Evolutionary conservation across 2,329 filamentous ascomycete genomes (phyloP), one percentile per base, ranked within the genome.

Genomic region (Juglanconis oblonga): DNA sequence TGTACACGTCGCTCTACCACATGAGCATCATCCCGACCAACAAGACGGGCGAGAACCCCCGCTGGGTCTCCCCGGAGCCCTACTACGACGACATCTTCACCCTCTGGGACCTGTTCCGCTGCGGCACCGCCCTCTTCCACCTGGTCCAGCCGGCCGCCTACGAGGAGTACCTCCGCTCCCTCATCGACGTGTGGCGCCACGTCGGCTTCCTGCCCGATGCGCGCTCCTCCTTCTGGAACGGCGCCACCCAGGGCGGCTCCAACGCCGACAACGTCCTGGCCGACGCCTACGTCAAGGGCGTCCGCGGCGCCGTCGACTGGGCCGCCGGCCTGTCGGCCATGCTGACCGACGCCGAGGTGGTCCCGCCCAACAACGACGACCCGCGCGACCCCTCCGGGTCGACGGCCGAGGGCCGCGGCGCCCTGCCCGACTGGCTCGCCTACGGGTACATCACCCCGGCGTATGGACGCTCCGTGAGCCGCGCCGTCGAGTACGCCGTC

Each of bases 71-170:
- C 1, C 66, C 69, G 0, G 88, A 91, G 69, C 87, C 88, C 1
- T 90, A 89, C 67, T 91, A 88, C 67, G 85, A 89, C 61, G 88
- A 91, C 61, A 83, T 87, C 14, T 90, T 89, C 67, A 90, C 88
- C 0, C 80, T 88, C 29, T 91, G 88, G 88, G 82, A 85, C 61
- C 52, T 75, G 56, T 87, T 89, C 70, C 83, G 88, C 29, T 90
- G 85, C 68, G 82, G 84, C 1, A 88, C 84, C 0, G 73, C 87
- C 0, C 76, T 91, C 0, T 80, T 88, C 62, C 88, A 90, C 36
- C 77, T 91, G 24, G 71, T 90, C 1, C 82, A 89, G 58, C 87
- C 88, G 0, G 70, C 67, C 0, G 79, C 81, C 11, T 87, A 90
- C 66, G 84, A 87, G 68, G 87, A 87, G 67, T 82, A 87, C 62